A percentile compares a stretch with the other conserved stretches of the same genome.
Conservation (phyloP, 768 basidiomycete species). For the Mycena sanguinolenta region DNA sequence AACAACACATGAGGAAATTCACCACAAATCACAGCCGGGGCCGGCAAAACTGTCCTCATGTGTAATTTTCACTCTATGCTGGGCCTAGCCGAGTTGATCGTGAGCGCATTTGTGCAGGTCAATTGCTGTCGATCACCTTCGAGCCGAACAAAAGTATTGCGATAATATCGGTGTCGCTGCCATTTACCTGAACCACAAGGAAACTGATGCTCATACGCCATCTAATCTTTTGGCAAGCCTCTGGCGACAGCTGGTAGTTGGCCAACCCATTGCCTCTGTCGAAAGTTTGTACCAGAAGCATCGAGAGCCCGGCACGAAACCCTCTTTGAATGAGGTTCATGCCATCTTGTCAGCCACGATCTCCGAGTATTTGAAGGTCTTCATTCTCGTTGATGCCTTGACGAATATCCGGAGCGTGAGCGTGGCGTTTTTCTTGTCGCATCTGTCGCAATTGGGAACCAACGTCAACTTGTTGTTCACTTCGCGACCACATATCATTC, state of each 20-base stretch:
- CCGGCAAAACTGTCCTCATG: conserved; percentile 21
- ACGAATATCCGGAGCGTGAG: conserved; percentile 13
- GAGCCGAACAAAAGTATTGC: background rate
- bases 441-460: background rate
- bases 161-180: conserved; percentile 2
- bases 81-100: no score
- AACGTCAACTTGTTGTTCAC: conserved; percentile 15
- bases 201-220: background rate
- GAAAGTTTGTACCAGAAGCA: background rate
- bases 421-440: background rate
- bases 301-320: background rate
- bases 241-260: conserved; percentile 4
- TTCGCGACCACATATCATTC: conserved; percentile 12
- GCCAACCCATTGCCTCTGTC: background rate
- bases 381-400: conserved; percentile 16
- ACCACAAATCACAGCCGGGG: conserved; percentile 6
- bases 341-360: background rate
- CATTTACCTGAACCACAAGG: conserved; percentile 11
- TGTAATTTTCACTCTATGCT: background rate
- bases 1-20: no score
- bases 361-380: background rate
- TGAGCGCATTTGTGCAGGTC: background rate
- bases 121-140: conserved; percentile 5
- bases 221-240: background rate
- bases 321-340: background rate